These are phyloP conservation scores for Rubroboletus satanas DNA, from an alignment of 768 basidiomycete genomes.

Conservation along the genomic window DNA sequence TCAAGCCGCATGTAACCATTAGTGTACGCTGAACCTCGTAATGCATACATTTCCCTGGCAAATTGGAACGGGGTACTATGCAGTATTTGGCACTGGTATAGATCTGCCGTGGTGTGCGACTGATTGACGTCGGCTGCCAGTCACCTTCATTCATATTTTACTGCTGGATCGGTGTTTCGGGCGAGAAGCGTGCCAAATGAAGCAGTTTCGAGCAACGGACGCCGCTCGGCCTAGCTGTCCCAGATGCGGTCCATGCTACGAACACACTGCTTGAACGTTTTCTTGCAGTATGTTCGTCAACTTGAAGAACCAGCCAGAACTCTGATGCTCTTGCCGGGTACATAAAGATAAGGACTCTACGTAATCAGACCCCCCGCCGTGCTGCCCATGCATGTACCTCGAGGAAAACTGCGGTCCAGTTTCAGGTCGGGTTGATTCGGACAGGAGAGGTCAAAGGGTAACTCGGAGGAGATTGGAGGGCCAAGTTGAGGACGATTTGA, in stretches of 20 bases:
- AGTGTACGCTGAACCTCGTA: conserved; percentile 7
- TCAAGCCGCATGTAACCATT: conserved; percentile 7
- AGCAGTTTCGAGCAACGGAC: neutral
- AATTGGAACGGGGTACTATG: neutral
- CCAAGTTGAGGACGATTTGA: no score
- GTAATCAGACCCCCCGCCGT: neutral
- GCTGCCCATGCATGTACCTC: neutral
- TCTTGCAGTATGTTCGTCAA: neutral
- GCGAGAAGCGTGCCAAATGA: no score
- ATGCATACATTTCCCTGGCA: neutral
- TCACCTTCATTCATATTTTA: neutral
- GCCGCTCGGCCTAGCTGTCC: neutral
- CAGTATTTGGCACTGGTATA: neutral
- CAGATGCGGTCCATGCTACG: neutral
- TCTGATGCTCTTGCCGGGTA: neutral
- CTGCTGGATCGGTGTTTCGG: neutral
- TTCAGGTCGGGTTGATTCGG: conserved; percentile 1
- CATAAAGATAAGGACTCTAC: conserved; percentile 10
- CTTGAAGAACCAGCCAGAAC: no score
- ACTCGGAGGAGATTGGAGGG: neutral
- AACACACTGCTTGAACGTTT: neutral
- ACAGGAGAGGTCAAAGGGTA: neutral
- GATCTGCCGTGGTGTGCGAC: neutral
- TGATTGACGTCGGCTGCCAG: neutral
- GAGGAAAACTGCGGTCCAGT: neutral